These are phyloP conservation scores for Mycena sp. DNA, from an alignment of 1,284 basidiomycete genomes.

Conservation along the genomic window DNA sequence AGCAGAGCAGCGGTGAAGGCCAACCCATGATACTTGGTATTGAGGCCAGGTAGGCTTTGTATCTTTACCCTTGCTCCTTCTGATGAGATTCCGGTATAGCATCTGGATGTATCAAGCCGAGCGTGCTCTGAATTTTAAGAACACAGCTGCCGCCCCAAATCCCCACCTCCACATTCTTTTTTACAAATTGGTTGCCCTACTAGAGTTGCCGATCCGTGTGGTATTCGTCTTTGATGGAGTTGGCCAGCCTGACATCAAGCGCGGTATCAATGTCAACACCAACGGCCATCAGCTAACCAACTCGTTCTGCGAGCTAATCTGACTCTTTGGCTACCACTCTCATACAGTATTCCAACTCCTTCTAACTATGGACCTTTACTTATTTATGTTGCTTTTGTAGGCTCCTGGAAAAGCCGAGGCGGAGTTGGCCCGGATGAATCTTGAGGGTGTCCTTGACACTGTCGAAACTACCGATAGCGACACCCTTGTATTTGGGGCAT, in stretches of 20 bases:
- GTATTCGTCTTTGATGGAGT: conserved; percentile 43
- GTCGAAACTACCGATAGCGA: conserved; percentile 95
- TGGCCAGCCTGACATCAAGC: conserved; percentile 32
- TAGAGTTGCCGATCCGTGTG: conserved; percentile 27
- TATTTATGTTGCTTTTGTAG: conserved; percentile 42
- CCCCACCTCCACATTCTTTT: conserved; percentile 36
- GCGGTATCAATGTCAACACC: conserved; percentile 27
- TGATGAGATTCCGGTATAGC: no score
- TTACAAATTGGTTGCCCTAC: conserved; percentile 28
- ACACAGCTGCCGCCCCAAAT: no score
- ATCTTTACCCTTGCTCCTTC: no score
- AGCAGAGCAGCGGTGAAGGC: no score
- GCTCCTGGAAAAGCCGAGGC: conserved; percentile 98
- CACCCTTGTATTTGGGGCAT: conserved; percentile 89
- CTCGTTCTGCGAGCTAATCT: conserved; percentile 32
- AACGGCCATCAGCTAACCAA: conserved; percentile 30
- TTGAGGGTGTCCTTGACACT: conserved; percentile 84
- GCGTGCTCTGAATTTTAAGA: no score
- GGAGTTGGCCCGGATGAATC: conserved; percentile 89
- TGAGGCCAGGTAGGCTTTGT: no score
- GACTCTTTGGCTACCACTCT: conserved; percentile 35
- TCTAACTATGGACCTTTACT: not conserved
- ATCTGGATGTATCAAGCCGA: no score
- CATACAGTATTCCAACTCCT: conserved; percentile 33
- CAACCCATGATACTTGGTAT: no score